Evolutionary conservation across 2,329 filamentous ascomycete genomes (phyloP), one percentile per base, ranked within the genome.

Genomic region (Chalaropsis ovoidea): DNA sequence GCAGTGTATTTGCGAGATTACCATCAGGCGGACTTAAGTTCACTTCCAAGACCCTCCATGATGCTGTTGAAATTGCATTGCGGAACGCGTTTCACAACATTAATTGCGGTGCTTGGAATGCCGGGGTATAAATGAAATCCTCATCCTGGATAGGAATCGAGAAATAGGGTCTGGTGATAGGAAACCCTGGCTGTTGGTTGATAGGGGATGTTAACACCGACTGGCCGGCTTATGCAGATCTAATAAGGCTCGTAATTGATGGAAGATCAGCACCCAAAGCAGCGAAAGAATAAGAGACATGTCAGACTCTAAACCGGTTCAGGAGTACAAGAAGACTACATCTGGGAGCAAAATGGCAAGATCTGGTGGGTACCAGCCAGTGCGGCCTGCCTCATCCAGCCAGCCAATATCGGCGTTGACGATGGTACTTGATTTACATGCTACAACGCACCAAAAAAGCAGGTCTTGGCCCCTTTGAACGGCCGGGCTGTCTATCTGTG

Each of bases 261-360:
- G 27, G 54, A 31, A n/a, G 54, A 39, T 58, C 54, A 3, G 6
- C 47, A 27, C 1, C 54, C 31, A 58, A 58, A 58, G 54, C 54
- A 58, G 54, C 54, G 27, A n/a, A 58, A 58, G 11, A 13, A 39
- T n/a, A 39, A 58, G 54, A 58, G 24, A 58, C 54, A 58, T 39
- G 54, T 39, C 54, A 58, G 54, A 58, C 54, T 58, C 17, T n/a
- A 58, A 58, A 31, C n/a, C 24, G 15, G 39, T 19, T 15, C 39
- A n/a, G 10, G 24, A 7, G 54, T 10, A 17, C 54, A 58, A 35
- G 39, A 58, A n/a, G 54, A 58, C 54, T 39, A 13, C 7, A 17
- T 13, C 54, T 35, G n/a, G 10, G 54, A 58, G 24, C 54, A 39
- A 39, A 35, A 10, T 1, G 54, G 27, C 24, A 58, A 58, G 27